Base-by-base conservation (phyloP, 129 eudicot genomes). In the Lonicera japonica region DNA sequence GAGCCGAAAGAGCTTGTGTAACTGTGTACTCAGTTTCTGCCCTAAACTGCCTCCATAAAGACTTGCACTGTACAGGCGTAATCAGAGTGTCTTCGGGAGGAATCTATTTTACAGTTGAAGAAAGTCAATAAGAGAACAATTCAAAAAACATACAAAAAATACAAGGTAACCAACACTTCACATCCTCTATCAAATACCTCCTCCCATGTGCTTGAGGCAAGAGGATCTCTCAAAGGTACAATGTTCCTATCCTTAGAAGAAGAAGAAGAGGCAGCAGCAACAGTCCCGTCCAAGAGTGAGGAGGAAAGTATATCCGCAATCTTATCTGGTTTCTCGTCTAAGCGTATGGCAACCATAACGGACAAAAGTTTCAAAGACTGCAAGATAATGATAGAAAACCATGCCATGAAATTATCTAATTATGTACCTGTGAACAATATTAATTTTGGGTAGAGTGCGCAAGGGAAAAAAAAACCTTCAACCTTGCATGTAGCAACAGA, bases 1-100 rank as follows among this genome's bases (percentile, higher is more conserved):
- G 89, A 24, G 89, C 81, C 19, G 86, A 57, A 53, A 86, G 70
- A 22, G 95, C 95, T 78, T 86, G 95, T 53, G 70, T 77, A 59
- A 82, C 75, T 0, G 84, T 77, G 54, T 82, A 86, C 75, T 86
- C 95, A 4, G 95, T 86, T 69, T 82, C 95, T 58, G 72, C 71
- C 29, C 73, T 80, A 51, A 86, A 82, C 23, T 82, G 95, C 46
- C 80, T 73, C 84, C 84, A 79, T 55, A 79, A 54, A 34, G 70
- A 64, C 56, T 69, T 73, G 77, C 84, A 79, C 47, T 79, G 84
- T 34, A 79, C 68, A 18, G 84, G 84, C 12, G 71, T 65, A 22
- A 79, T 56, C 40, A 79, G 41, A 23, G 82, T 81, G 41, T 69
- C 69, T 24, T 69, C 67, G 0, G 83, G 68, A 16, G 80, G 75